Percentiles rank a stretch among this genome's conserved stretches.
Evolutionary conservation across 768 basidiomycete genomes (phyloP).

Genomic region (Tulasnella sp.): DNA sequence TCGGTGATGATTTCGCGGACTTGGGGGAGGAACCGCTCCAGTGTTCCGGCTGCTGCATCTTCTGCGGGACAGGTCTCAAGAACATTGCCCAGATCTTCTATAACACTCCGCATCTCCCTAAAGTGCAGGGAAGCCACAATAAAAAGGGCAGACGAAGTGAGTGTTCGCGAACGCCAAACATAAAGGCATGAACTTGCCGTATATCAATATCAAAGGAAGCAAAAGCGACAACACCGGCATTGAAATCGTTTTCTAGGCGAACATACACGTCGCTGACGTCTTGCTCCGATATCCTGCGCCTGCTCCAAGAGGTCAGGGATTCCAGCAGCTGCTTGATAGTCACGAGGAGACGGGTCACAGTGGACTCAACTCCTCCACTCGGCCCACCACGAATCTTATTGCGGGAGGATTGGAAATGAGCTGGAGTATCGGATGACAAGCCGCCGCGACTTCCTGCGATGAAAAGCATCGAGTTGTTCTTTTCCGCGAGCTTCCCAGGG

Average conservation of each 20-base stretch:
- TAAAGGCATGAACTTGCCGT: slow-evolving; percentile 62
- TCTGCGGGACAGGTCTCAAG: slow-evolving; percentile 92
- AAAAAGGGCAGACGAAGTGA: background rate
- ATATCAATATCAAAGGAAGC: slow-evolving; percentile 83
- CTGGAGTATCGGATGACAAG: background rate
- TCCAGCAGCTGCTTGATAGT: slow-evolving; percentile 96
- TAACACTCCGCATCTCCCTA: slow-evolving; percentile 86
- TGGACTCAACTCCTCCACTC: slow-evolving; percentile 79
- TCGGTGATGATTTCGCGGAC: slow-evolving; percentile 92
- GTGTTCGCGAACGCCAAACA: slow-evolving; percentile 18
- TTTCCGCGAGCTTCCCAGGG: no score
- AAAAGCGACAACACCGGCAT: slow-evolving; percentile 89
- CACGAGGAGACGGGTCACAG: slow-evolving; percentile 89
- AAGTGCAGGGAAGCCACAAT: slow-evolving; percentile 30
- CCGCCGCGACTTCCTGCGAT: slow-evolving; percentile 9
- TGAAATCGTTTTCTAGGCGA: slow-evolving; percentile 95
- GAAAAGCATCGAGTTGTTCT: no score
- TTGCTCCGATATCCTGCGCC: slow-evolving; percentile 66
- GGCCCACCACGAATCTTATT: background rate
- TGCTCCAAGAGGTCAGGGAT: slow-evolving; percentile 83
- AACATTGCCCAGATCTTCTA: slow-evolving; percentile 83
- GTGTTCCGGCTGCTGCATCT: slow-evolving; percentile 80
- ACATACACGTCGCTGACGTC: slow-evolving; percentile 98
- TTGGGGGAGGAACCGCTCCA: slow-evolving; percentile 85
- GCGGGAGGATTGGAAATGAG: background rate